These are phyloP conservation scores for Phaeotremella skinneri DNA, from an alignment of 768 basidiomycete genomes.

Conservation along the genomic window DNA sequence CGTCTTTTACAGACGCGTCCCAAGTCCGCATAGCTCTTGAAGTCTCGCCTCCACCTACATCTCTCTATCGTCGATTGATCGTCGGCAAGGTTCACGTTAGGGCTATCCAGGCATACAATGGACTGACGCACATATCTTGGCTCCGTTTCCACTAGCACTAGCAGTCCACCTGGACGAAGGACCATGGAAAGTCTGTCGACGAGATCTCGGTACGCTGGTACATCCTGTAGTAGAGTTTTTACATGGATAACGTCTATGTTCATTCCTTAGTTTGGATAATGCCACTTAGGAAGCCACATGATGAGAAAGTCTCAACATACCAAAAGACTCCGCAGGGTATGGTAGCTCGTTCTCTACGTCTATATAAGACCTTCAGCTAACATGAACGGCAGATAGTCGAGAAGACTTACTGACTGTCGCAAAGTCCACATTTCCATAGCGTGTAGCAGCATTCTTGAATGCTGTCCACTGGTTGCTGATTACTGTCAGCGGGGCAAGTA, in stretches of 20 bases:
- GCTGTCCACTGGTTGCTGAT: slow-evolving; percentile 33
- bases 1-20: slow-evolving; percentile 34
- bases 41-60: background rate
- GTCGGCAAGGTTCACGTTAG: slow-evolving; percentile 6
- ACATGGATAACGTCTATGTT: slow-evolving; percentile 48
- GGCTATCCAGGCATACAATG: slow-evolving; percentile 1
- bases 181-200: slow-evolving; percentile 42
- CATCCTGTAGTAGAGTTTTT: slow-evolving; percentile 26
- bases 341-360: slow-evolving; percentile 37
- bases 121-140: slow-evolving; percentile 35
- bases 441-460: slow-evolving; percentile 10
- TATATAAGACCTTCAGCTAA: slow-evolving; percentile 4
- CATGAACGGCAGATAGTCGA: background rate
- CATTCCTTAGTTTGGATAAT: background rate
- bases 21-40: slow-evolving; percentile 15
- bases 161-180: slow-evolving; percentile 39
- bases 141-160: slow-evolving; percentile 44
- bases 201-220: slow-evolving; percentile 32
- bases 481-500: background rate
- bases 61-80: background rate
- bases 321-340: slow-evolving; percentile 24
- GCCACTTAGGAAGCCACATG: background rate
- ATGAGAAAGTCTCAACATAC: slow-evolving; percentile 16
- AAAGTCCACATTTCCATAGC: slow-evolving; percentile 43
- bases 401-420: slow-evolving; percentile 26